Evolutionary conservation across 192 early-diverging fungal genomes (phyloP), one percentile per base, ranked within the genome.

Genomic region (Ambispora gerdemannii): DNA sequence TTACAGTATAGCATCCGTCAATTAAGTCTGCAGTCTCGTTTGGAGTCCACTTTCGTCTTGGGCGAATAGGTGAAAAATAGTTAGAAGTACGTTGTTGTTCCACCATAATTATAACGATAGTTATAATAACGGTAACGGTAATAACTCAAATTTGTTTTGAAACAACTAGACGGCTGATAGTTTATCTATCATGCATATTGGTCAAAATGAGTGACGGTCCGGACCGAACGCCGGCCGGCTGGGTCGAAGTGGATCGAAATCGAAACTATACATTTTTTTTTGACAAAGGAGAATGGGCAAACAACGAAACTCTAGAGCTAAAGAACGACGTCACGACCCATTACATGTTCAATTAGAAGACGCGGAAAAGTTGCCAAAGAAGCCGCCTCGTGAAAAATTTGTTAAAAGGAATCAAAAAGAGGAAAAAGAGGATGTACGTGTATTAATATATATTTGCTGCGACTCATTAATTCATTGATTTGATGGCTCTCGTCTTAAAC

Each of bases 271-370:
- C n/a, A n/a, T n/a, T n/a, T n/a, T n/a, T n/a, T n/a, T 43, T 43
- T 43, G 38, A 43, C 38, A 15, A 6, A 10, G 38, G 7, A 43
- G 15, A 10, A 84, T 82, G 84, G 84, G 80, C 59, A 86, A 86
- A 76, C 7, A 43, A 43, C 31, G 64, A 35, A 60, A 50, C 33
- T 72, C 66, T 25, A 61, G 71, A 38, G 75, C 77, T 28, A 77
- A 72, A 63, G 60, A 77, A 20, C 73, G 68, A 31, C 88, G 93
- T 30, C 93, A 93, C 78, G 93, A 95, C 73, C 93, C 93, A 64
- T 83, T 95, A n/a, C 89, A 92, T 75, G 84, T 92, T 17, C 90
- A 93, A 76, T 61, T 93, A 47, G 81, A 89, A 36, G 85, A 86
- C 20, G 77, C 76, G 63, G 77, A 75, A 53, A 27, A 77, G 6